Conservation (phyloP, 2,329 filamentous ascomycete genomes). For the Hypoxylon sp. region DNA sequence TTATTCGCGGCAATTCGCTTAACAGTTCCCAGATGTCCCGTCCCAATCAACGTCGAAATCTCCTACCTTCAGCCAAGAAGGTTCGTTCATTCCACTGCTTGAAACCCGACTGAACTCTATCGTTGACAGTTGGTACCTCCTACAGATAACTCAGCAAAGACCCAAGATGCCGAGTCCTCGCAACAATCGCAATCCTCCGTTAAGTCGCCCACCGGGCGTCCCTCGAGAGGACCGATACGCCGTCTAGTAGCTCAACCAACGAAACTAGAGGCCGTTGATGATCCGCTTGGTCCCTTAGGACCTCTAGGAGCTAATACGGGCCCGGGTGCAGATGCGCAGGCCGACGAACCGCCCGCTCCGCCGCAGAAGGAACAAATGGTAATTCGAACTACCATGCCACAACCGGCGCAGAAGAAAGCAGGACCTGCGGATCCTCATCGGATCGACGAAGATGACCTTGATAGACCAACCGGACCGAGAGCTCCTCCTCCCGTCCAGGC, state of each 20-base stretch:
- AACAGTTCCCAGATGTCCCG: conserved; percentile 57
- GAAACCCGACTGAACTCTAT: not conserved
- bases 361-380: conserved; percentile 77
- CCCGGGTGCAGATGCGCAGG: conserved; percentile 53
- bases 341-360: conserved; percentile 75
- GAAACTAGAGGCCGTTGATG: conserved; percentile 81
- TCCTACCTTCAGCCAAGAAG: conserved; percentile 49
- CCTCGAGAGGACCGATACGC: conserved; percentile 59
- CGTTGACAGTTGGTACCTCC: conserved; percentile 31
- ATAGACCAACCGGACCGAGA: conserved; percentile 67
- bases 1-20: conserved; percentile 32
- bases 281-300: conserved; percentile 84
- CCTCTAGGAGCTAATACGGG: conserved; percentile 69
- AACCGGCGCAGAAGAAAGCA: conserved; percentile 60
- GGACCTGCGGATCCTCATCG: conserved; percentile 72
- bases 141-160: conserved; percentile 46
- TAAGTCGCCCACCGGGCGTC: conserved; percentile 51
- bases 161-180: conserved; percentile 51
- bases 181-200: conserved; percentile 53
- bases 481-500: conserved; percentile 76
- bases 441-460: conserved; percentile 78
- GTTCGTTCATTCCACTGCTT: conserved; percentile 39
- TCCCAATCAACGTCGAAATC: conserved; percentile 56
- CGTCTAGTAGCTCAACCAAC: conserved; percentile 82
- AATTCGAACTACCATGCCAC: conserved; percentile 71